Base-by-base conservation (phyloP, 164 flowering plant genomes). In the Chloranthus sessilifolius region DNA sequence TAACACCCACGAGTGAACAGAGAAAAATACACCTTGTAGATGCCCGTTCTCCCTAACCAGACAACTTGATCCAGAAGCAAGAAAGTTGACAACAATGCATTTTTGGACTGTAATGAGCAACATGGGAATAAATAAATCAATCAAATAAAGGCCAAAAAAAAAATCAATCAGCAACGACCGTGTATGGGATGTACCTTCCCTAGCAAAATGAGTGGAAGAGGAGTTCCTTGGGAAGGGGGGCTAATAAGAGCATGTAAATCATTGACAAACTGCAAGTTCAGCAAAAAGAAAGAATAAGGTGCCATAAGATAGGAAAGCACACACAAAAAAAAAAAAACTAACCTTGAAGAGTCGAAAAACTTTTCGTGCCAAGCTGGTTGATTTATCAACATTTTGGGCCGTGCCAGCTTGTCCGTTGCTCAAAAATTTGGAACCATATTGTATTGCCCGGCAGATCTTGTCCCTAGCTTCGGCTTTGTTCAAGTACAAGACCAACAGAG, bases 381-480 rank as follows among this genome's bases (percentile, higher is more conserved):
- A 57, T 60, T 84, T 92, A 71, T 92, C 99, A 66, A 92, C 99
- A 72, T 78, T 86, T 60, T 88, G 95, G 27, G 99, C 97, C 0
- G 92, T 85, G 36, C 99, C 99, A 55, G 97, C 79, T 62, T 87
- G 64, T 44, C 99, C 99, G 71, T 87, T 68, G 69, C 97, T 89
- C 66, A 94, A 41, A 68, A 84, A 94, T 58, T 87, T 94, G 12
- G 97, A 89, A 56, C 99, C 99, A 67, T 94, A 94, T 34, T 94
- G 99, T 61, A 94, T 94, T 33, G 97, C 90, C 70, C 97, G 74
- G 80, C 97, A 89, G 63, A 89, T 78, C 83, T 94, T 94, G 73
- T 94, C 99, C 74, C 97, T 81, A 26, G 99, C 87, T 75, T 94
- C 99, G 50, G 99, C 99, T 68, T 92, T 92, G 72, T 86, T 88